phyloP scores from a whole-genome alignment of 345 rosid genomes.

The Boechera stricta region DNA sequence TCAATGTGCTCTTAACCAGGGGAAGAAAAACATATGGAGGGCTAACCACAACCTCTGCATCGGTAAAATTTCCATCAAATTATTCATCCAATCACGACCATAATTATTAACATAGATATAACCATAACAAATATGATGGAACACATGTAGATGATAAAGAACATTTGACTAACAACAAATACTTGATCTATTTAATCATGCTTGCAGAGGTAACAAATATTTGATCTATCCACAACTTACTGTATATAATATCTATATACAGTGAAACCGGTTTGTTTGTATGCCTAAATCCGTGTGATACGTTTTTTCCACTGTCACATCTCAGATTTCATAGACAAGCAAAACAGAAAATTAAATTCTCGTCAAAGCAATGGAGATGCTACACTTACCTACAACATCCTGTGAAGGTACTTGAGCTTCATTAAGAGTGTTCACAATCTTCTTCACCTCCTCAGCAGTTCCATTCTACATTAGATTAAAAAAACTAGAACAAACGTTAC shows the following conservation, averaged over 20 bases:
- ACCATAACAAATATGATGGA: not conserved
- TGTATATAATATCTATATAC: not conserved
- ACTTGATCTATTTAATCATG: not conserved
- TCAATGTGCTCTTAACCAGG: constrained; percentile 52
- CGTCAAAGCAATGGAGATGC: not conserved
- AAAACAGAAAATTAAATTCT: not conserved
- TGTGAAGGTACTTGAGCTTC: constrained; percentile 69
- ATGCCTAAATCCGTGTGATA: not conserved
- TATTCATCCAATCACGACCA: not conserved
- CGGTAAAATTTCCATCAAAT: not conserved
- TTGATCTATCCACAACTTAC: not conserved
- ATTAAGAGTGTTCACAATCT: constrained; percentile 73
- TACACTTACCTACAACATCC: constrained; percentile 77
- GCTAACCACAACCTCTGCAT: constrained; percentile 74
- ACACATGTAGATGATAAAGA: not conserved
- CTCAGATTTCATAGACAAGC: constrained; percentile 3
- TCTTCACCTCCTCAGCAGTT: constrained; percentile 87
- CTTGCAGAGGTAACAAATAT: not conserved
- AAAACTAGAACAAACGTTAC: not conserved
- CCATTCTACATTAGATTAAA: constrained; percentile 64
- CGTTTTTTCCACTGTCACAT: not conserved
- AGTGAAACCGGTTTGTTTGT: not conserved
- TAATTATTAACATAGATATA: not conserved
- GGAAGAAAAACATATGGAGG: too few species aligned
- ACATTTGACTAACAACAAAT: not conserved